Evolutionary conservation across 768 basidiomycete genomes (phyloP).

Genomic region (Trichaptum fuscoviolaceum): DNA sequence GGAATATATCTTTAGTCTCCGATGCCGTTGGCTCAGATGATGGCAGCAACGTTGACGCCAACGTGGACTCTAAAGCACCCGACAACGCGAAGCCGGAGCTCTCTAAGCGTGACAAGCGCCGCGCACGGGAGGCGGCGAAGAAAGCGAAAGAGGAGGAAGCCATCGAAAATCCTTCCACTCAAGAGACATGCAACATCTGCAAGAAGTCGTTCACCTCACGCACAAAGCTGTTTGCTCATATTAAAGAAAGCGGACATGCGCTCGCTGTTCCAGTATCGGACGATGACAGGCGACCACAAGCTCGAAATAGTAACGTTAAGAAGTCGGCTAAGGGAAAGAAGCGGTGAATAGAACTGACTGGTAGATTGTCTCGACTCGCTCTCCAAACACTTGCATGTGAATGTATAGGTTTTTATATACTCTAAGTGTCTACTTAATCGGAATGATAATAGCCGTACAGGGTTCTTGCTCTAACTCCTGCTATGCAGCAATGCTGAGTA

Average conservation of each 20-base stretch:
- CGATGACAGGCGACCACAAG: not conserved
- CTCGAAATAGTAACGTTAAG: not conserved
- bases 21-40: not conserved
- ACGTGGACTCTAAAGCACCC: slow-evolving; percentile 4
- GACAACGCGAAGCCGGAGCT: slow-evolving; percentile 24
- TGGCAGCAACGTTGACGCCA: slow-evolving; percentile 2
- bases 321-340: not conserved
- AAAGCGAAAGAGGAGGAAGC: slow-evolving; percentile 41
- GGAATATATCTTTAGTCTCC: not conserved
- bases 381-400: too few species aligned
- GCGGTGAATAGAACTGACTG: not conserved
- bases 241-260: slow-evolving; percentile 69
- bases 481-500: too few species aligned
- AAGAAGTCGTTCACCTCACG: slow-evolving; percentile 54
- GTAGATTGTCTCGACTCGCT: too few species aligned
- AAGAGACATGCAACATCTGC: slow-evolving; percentile 65
- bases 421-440: too few species aligned
- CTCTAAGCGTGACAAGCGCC: slow-evolving; percentile 80
- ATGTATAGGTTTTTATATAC: too few species aligned
- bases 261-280: slow-evolving; percentile 28
- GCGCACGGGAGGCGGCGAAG: slow-evolving; percentile 68
- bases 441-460: too few species aligned
- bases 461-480: too few species aligned
- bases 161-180: slow-evolving; percentile 19
- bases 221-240: slow-evolving; percentile 71